A percentile compares a stretch with the other conserved stretches of the same genome.
phyloP scores from a whole-genome alignment of 1,284 basidiomycete species.

The Albatrellus sp. region DNA sequence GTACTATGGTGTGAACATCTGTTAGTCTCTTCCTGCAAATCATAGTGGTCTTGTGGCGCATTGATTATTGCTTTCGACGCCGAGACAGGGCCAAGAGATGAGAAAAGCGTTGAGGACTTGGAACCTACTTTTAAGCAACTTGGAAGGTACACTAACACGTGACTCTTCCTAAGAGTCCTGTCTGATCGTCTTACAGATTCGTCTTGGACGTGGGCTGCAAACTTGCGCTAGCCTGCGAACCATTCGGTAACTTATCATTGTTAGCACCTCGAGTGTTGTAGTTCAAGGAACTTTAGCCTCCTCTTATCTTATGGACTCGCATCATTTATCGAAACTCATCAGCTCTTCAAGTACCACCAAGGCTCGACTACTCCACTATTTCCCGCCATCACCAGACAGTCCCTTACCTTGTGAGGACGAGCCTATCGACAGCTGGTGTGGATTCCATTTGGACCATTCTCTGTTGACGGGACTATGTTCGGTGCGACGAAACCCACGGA shows the following conservation, averaged over 20 bases:
- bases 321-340: slow-evolving; percentile 55
- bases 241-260: slow-evolving; percentile 49
- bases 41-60: not conserved
- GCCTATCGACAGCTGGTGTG: slow-evolving; percentile 71
- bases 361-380: slow-evolving; percentile 86
- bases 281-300: slow-evolving; percentile 30
- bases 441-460: slow-evolving; percentile 78
- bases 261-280: not conserved
- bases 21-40: slow-evolving; percentile 28
- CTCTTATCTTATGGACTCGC: slow-evolving; percentile 45
- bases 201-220: slow-evolving; percentile 72
- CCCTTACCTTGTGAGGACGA: slow-evolving; percentile 36
- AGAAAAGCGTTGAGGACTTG: slow-evolving; percentile 58
- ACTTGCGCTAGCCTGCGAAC: slow-evolving; percentile 76
- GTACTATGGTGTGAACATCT: slow-evolving; percentile 71
- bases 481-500: slow-evolving; percentile 21
- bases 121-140: slow-evolving; percentile 79
- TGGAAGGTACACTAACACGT: slow-evolving; percentile 36
- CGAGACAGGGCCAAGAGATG: slow-evolving; percentile 51
- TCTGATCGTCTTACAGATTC: slow-evolving; percentile 32
- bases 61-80: not conserved
- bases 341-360: slow-evolving; percentile 60
- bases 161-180: not conserved
- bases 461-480: slow-evolving; percentile 84
- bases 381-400: slow-evolving; percentile 44